Evolutionary conservation across 2,329 filamentous ascomycete genomes (phyloP).

Genomic region (Colletotrichum magnum): DNA sequence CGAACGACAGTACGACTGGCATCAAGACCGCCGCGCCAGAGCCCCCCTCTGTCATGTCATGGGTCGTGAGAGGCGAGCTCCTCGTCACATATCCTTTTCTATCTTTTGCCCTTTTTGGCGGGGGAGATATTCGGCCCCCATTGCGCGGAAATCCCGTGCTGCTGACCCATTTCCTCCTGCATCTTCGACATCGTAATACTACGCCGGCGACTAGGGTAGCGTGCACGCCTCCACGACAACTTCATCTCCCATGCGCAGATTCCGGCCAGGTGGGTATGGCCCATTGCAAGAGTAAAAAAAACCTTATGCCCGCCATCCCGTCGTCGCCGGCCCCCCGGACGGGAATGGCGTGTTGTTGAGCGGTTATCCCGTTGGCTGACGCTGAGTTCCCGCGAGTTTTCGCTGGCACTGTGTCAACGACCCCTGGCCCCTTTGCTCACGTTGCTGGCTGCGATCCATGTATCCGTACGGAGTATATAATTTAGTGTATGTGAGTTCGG

Average conservation of each 20-base stretch:
- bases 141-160: not conserved
- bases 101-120: not conserved
- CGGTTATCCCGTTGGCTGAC: not conserved
- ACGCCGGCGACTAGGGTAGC: too few species aligned
- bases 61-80: not conserved
- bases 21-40: not conserved
- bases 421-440: too few species aligned
- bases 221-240: constrained; percentile 3
- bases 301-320: not conserved
- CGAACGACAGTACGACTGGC: not conserved
- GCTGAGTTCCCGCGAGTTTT: too few species aligned
- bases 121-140: not conserved
- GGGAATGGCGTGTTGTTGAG: not conserved
- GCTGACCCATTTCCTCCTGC: constrained; percentile 27
- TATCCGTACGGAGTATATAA: too few species aligned
- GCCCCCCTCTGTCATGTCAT: not conserved
- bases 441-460: too few species aligned
- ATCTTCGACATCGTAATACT: too few species aligned
- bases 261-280: constrained; percentile 2
- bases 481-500: too few species aligned
- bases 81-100: not conserved
- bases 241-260: constrained; percentile 28
- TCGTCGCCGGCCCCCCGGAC: not conserved
- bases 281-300: not conserved
- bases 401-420: too few species aligned